These are phyloP conservation scores for Calonectria leucothoes DNA, from an alignment of 2,329 filamentous ascomycete genomes.

Conservation along the genomic window DNA sequence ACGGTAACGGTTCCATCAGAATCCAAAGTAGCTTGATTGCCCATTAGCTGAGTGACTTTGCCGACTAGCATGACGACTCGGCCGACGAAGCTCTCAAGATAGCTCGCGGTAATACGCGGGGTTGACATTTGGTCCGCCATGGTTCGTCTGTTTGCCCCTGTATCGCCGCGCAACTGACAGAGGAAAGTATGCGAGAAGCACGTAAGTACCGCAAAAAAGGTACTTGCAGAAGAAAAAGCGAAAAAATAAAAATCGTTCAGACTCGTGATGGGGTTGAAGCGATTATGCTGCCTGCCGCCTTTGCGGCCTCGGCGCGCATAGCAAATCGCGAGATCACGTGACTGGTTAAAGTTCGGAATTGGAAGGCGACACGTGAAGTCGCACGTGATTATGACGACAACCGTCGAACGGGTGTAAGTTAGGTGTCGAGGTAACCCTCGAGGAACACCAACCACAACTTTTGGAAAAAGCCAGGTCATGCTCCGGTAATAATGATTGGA, in stretches of 20 bases:
- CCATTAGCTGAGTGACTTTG: constrained; percentile 84
- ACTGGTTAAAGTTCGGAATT: not conserved
- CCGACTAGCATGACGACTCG: constrained; percentile 87
- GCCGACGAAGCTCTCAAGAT: constrained; percentile 81
- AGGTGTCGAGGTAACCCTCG: too few species aligned
- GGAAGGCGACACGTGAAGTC: not conserved
- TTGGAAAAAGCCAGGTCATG: rapidly evolving
- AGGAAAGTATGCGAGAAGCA: too few species aligned
- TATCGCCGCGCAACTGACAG: not conserved
- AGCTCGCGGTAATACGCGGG: constrained; percentile 84
- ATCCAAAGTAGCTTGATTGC: constrained; percentile 84
- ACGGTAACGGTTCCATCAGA: constrained; percentile 82
- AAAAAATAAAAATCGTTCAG: not conserved
- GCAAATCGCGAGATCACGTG: constrained; percentile 37
- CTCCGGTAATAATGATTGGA: not conserved
- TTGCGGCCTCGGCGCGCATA: constrained; percentile 22
- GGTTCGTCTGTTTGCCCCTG: constrained; percentile 36
- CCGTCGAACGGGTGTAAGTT: not conserved
- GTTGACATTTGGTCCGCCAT: constrained; percentile 78
- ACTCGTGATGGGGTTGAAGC: not conserved
- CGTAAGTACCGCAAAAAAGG: too few species aligned
- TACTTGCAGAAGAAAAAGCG: not conserved
- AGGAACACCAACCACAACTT: not conserved
- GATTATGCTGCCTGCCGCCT: not conserved
- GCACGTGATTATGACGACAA: not conserved